Evolutionary conservation across 768 basidiomycete genomes (phyloP).

Genomic region (Podaxis rugospora): DNA sequence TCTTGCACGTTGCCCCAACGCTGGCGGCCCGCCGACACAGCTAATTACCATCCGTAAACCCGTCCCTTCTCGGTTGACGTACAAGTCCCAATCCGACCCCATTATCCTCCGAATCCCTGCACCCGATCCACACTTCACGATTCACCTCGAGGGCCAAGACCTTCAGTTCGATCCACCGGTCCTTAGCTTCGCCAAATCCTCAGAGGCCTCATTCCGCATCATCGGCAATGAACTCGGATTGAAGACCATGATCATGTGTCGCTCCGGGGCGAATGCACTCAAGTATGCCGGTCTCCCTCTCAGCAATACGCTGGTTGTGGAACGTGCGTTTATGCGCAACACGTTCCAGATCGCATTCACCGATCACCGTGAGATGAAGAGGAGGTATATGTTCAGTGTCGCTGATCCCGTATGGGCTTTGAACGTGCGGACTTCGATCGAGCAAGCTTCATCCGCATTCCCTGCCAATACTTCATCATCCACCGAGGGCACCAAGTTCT

Average conservation of each 20-base stretch:
- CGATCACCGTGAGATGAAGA: slow-evolving; percentile 59
- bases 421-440: slow-evolving; percentile 64
- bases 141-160: slow-evolving; percentile 85
- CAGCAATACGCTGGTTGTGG: slow-evolving; percentile 73
- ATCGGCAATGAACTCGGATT: slow-evolving; percentile 81
- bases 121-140: slow-evolving; percentile 74
- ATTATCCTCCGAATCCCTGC: slow-evolving; percentile 84
- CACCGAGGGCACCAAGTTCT: slow-evolving; percentile 40
- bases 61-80: slow-evolving; percentile 76
- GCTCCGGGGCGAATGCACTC: slow-evolving; percentile 79
- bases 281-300: slow-evolving; percentile 79
- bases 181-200: slow-evolving; percentile 72
- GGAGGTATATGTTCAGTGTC: slow-evolving; percentile 94
- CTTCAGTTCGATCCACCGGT: slow-evolving; percentile 83
- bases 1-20: slow-evolving; percentile 55
- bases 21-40: slow-evolving; percentile 40
- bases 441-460: slow-evolving; percentile 38
- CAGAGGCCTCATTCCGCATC: slow-evolving; percentile 86
- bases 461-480: slow-evolving; percentile 23
- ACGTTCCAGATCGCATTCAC: slow-evolving; percentile 91
- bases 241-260: slow-evolving; percentile 79
- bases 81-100: slow-evolving; percentile 83
- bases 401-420: slow-evolving; percentile 76
- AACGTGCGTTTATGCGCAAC: slow-evolving; percentile 94
- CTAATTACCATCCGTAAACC: slow-evolving; percentile 68